phyloP scores from a whole-genome alignment of 768 basidiomycete species.

The Phallus indusiatus region DNA sequence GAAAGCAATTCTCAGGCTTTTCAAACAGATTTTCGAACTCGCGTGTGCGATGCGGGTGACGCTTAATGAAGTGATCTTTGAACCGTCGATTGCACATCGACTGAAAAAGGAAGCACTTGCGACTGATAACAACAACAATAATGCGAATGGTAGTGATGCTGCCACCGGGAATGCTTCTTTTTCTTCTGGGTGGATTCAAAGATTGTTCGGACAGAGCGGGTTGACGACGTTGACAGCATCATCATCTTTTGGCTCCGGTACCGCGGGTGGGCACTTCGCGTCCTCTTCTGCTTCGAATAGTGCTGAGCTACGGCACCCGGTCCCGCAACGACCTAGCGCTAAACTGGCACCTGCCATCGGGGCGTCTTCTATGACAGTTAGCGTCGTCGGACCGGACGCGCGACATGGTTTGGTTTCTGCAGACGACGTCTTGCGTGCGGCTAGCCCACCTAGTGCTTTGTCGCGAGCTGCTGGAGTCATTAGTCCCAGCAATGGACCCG shows the following conservation, averaged over 20 bases:
- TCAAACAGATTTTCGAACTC: conserved; percentile 78
- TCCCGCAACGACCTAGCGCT: conserved; percentile 11
- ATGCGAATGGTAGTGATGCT: conserved; percentile 19
- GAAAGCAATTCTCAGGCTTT: conserved; percentile 68
- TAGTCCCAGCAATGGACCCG: too few relatives aligned
- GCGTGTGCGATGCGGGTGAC: conserved; percentile 72
- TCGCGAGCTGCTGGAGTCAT: too few relatives aligned
- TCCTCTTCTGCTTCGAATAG: conserved; percentile 12
- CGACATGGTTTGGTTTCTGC: neutral
- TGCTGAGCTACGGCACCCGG: conserved; percentile 17
- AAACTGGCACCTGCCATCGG: conserved; percentile 80
- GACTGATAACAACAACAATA: conserved; percentile 27
- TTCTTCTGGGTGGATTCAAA: conserved; percentile 1
- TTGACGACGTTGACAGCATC: too few relatives aligned
- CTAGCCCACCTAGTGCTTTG: neutral
- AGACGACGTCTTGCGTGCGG: neutral
- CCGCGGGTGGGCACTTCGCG: too few relatives aligned
- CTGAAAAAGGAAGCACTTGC: conserved; percentile 66
- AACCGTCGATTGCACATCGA: conserved; percentile 65
- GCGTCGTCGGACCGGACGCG: conserved; percentile 63
- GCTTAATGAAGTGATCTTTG: conserved; percentile 84
- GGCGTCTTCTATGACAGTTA: conserved; percentile 86
- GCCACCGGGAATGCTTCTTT: too few relatives aligned
- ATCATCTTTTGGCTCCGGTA: too few relatives aligned
- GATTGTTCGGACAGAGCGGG: neutral